phyloP scores from a whole-genome alignment of 257 asterid genomes.

The Petunia secreta region DNA sequence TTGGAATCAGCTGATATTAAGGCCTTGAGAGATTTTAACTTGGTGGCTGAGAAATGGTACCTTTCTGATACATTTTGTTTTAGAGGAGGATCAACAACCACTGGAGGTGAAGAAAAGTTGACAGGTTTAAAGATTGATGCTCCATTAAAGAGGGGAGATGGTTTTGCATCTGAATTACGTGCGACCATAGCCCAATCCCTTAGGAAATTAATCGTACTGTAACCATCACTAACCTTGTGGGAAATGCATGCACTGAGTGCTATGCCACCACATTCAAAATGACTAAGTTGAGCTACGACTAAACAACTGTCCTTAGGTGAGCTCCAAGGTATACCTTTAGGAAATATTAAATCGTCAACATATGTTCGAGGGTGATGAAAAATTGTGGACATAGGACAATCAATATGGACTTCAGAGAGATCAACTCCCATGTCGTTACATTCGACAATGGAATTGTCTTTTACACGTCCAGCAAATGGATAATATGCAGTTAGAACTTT shows the following conservation, averaged over 20 bases:
- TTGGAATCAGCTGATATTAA: not conserved
- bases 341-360: not conserved
- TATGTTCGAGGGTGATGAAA: conserved; percentile 4
- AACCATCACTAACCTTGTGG: conserved; percentile 22
- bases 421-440: conserved; percentile 28
- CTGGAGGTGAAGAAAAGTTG: not conserved
- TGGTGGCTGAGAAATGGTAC: conserved; percentile 8
- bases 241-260: not conserved
- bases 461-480: conserved; percentile 28
- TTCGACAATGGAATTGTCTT: not conserved
- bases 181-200: conserved; percentile 23
- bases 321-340: not conserved
- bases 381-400: conserved; percentile 17
- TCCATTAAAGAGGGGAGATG: not conserved
- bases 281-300: not conserved
- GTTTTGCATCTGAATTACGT: not conserved
- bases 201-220: not conserved
- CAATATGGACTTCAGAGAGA: not conserved
- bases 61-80: not conserved
- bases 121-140: conserved; percentile 6
- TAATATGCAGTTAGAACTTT: not conserved
- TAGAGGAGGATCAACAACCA: not conserved
- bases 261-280: conserved; percentile 28
- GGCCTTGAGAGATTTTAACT: conserved; percentile 1
- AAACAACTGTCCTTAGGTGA: not conserved